Conservation (phyloP, 2,329 filamentous ascomycete genomes). For the Exophiala aquamarina region DNA sequence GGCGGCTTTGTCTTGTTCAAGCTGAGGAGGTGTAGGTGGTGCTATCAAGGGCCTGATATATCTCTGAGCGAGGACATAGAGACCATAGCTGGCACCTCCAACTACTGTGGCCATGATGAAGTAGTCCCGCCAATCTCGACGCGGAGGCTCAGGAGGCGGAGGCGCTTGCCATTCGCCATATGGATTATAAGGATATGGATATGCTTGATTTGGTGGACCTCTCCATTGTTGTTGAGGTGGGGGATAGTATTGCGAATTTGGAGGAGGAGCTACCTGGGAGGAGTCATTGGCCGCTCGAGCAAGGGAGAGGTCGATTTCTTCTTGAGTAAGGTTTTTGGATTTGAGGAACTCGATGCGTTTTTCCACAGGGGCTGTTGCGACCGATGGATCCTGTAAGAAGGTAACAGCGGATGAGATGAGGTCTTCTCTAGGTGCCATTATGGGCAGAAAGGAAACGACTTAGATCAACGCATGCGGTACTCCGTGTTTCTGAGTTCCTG, state of each 20-base stretch:
- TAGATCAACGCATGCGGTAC: not conserved
- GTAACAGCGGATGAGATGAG: slow-evolving; percentile 73
- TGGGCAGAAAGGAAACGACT: slow-evolving; percentile 1
- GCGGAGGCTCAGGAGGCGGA: slow-evolving; percentile 61
- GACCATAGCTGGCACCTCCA: slow-evolving; percentile 81
- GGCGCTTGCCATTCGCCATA: slow-evolving; percentile 53
- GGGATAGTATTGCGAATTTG: slow-evolving; percentile 36
- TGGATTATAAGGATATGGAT: slow-evolving; percentile 51
- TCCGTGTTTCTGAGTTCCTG: too few species aligned
- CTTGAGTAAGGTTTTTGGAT: slow-evolving; percentile 94
- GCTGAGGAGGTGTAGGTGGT: slow-evolving; percentile 87
- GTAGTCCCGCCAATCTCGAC: slow-evolving; percentile 95
- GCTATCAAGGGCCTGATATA: slow-evolving; percentile 90
- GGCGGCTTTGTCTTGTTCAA: slow-evolving; percentile 89
- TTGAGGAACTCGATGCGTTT: slow-evolving; percentile 90
- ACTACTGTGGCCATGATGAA: slow-evolving; percentile 99
- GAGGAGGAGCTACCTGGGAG: slow-evolving; percentile 48
- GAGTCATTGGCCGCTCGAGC: slow-evolving; percentile 52
- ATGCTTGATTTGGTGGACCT: slow-evolving; percentile 39
- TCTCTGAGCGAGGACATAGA: slow-evolving; percentile 87
- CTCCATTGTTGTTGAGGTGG: slow-evolving; percentile 42
- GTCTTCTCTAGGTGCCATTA: slow-evolving; percentile 90
- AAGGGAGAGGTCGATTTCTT: slow-evolving; percentile 86
- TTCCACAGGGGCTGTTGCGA: slow-evolving; percentile 84
- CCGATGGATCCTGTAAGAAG: slow-evolving; percentile 94